Evolutionary conservation across 768 basidiomycete genomes (phyloP), one percentile per base, ranked within the genome.

Genomic region (Rhizopogon vinicolor): DNA sequence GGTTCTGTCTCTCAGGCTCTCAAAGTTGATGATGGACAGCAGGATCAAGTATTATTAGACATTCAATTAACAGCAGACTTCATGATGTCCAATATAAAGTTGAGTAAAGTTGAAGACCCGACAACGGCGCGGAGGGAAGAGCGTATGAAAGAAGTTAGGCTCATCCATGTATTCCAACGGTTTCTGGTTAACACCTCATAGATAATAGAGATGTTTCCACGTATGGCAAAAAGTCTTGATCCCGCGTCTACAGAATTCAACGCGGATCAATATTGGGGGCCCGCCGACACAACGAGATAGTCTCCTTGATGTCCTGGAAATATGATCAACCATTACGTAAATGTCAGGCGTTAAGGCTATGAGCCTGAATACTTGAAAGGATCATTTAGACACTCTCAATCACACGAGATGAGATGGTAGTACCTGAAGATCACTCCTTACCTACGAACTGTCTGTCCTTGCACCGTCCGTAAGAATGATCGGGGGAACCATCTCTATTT

Each of bases 1-100:
- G 25, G 45, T 56, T 53, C 52, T 59, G 44, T 55, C 59, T 63
- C 69, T 62, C 70, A 70, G 59, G 65, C 62, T 60, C 56, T 61
- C 57, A 54, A 55, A 57, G 51, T 60, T 57, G 52, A 48, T 41
- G 48, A 51, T 25, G 51, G 59, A 52, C 50, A 42, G 37, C 55
- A 40, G 44, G 54, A 56, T 44, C 42, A 56, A 56, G 60, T 48
- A 53, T 49, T 55, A 53, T 45, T 41, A 43, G 46, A 43, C 44
- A 44, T 48, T 52, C 49, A 58, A 59, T 52, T 44, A 55, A 12
- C 19, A 44, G 37, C 13, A 41, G 50, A 65, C 58, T 68, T 65
- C 25, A 25, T 25, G 4, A 70, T 62, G 62, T 67, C 66, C 58
- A 56, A 57, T 49, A 58, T 37, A 46, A 54, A 22, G 50, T 39